phyloP scores from a whole-genome alignment of 2,329 filamentous ascomycete species.

The Clarireedia monteithiana region DNA sequence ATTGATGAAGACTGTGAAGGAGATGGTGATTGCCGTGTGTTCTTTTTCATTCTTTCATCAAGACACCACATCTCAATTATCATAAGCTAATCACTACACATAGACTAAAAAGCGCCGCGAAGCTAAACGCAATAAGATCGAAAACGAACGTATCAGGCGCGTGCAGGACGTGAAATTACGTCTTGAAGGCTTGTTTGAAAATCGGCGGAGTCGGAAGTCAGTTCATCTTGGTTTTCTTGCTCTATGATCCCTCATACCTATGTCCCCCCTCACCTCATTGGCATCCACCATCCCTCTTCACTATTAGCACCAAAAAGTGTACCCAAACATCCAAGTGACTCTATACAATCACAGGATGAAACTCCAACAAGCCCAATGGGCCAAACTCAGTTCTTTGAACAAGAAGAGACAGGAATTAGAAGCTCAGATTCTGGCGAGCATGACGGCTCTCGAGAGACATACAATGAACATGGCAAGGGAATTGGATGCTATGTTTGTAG shows the following conservation, averaged over 20 bases:
- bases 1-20: background rate
- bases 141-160: constrained; percentile 19
- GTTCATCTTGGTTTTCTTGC: constrained; percentile 6
- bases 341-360: constrained; percentile 13
- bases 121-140: constrained; percentile 23
- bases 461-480: constrained; percentile 22
- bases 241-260: background rate
- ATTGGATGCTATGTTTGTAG: constrained; percentile 20
- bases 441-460: constrained; percentile 20
- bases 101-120: constrained; percentile 24
- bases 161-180: constrained; percentile 19
- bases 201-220: constrained; percentile 22
- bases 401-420: constrained; percentile 24
- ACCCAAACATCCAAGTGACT: no score
- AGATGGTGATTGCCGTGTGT: background rate
- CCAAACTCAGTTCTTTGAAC: constrained; percentile 22
- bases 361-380: constrained; percentile 18
- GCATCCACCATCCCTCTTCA: background rate
- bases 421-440: constrained; percentile 21
- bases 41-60: background rate
- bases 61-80: background rate
- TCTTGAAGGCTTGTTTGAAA: constrained; percentile 20
- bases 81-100: background rate
- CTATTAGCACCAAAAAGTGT: background rate
- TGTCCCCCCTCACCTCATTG: background rate